Evolutionary conservation across 495 filamentous ascomycete species (phyloP).

Genomic region (Elasticomyces elasticus): DNA sequence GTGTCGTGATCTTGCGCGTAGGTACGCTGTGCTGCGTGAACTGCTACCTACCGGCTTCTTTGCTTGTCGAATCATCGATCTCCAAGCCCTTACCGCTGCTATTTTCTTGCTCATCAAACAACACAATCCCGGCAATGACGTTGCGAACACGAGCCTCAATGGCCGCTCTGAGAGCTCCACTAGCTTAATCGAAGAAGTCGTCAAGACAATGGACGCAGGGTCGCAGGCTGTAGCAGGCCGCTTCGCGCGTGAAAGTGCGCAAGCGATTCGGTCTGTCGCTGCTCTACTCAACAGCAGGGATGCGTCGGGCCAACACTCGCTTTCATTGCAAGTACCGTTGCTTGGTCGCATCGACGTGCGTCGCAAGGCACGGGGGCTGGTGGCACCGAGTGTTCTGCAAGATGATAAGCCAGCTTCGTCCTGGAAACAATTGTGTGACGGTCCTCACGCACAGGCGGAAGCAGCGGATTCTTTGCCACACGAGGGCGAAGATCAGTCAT

Average conservation of each 20-base stretch:
- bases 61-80: conserved; percentile 24
- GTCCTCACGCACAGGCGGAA: background rate
- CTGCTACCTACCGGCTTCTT: conserved; percentile 28
- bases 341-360: background rate
- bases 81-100: conserved; percentile 30
- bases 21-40: conserved; percentile 23
- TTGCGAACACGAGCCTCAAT: background rate
- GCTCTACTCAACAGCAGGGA: background rate
- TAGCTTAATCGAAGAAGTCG: background rate
- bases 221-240: background rate
- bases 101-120: conserved; percentile 22
- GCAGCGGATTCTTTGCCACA: background rate
- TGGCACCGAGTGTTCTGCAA: background rate
- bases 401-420: background rate
- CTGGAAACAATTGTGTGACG: background rate
- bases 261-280: background rate
- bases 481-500: background rate
- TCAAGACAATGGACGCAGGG: background rate
- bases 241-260: background rate
- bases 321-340: background rate
- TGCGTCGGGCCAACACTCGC: background rate
- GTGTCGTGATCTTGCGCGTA: conserved; percentile 22
- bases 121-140: background rate
- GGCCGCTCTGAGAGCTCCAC: background rate
- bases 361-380: background rate